A percentile compares a stretch with the other conserved stretches of the same genome.
These are phyloP conservation scores for Sugiyamaella marilandica DNA, from an alignment of 805 yeast species.

Conservation along the genomic window DNA sequence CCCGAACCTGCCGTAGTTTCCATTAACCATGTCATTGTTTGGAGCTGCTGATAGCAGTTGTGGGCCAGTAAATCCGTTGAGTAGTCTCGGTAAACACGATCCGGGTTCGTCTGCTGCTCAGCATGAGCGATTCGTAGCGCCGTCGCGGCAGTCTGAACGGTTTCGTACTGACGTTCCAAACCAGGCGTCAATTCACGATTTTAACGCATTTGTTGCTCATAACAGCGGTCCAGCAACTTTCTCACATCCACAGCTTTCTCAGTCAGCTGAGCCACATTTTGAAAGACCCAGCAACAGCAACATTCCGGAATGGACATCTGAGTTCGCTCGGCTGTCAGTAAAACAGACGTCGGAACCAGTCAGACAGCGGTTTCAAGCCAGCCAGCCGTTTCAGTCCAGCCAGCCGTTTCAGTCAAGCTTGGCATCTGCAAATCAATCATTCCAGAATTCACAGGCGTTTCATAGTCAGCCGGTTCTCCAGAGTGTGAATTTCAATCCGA, in stretches of 20 bases:
- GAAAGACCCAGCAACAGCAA: neutral
- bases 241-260: neutral
- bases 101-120: constrained; percentile 17
- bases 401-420: neutral
- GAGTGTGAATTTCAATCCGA: neutral
- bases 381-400: neutral
- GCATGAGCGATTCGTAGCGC: constrained; percentile 17
- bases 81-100: constrained; percentile 26
- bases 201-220: constrained; percentile 1
- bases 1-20: neutral
- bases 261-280: neutral
- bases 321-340: constrained; percentile 14
- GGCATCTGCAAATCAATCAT: neutral
- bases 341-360: neutral
- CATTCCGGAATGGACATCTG: constrained; percentile 15
- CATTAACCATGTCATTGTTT: constrained; percentile 11
- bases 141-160: neutral
- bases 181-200: neutral
- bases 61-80: constrained; percentile 30
- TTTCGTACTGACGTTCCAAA: neutral
- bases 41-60: constrained; percentile 18
- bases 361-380: neutral
- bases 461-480: neutral
- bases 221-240: neutral
- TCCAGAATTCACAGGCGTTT: neutral